Conservation (phyloP, 371 early-diverging fungal genomes). For the Mucor velutinosus region DNA sequence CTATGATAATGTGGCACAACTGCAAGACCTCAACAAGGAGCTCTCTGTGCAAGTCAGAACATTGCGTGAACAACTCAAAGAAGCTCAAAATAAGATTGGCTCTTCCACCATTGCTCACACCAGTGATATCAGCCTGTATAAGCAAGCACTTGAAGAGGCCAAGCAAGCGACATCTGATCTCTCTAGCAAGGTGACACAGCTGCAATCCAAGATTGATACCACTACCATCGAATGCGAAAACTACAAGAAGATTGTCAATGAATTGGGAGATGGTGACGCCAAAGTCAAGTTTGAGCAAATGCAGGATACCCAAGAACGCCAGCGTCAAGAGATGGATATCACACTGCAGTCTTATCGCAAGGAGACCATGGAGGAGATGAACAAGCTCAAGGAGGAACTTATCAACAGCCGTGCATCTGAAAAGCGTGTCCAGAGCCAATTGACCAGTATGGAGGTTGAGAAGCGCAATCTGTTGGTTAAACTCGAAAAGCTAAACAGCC, state of each 20-base stretch:
- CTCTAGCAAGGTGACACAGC: not conserved
- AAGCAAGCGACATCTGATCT: not conserved
- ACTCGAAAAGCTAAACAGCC: not conserved
- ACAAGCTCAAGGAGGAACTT: constrained; percentile 11
- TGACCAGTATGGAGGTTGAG: not conserved
- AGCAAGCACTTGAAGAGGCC: constrained; percentile 1
- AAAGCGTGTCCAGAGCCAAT: not conserved
- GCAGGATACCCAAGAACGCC: not conserved
- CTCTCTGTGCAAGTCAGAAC: not conserved
- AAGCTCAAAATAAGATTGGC: not conserved
- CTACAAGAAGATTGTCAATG: constrained; percentile 5
- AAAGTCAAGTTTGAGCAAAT: constrained; percentile 7
- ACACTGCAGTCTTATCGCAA: constrained; percentile 3
- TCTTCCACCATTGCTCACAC: not conserved
- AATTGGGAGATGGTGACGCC: constrained; percentile 9
- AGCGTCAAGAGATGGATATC: constrained; percentile 10
- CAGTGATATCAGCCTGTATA: not conserved
- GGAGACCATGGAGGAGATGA: constrained; percentile 5
- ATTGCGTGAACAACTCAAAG: not conserved
- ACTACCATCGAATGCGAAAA: constrained; percentile 5
- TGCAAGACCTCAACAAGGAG: constrained; percentile 12
- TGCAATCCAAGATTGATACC: not conserved
- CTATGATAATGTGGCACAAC: constrained; percentile 12
- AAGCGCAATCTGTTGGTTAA: not conserved
- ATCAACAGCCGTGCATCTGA: not conserved